A percentile compares a stretch with the other conserved stretches of the same genome.
Conservation (phyloP, 805 yeast genomes). For the Pichia gijzeniarum region DNA sequence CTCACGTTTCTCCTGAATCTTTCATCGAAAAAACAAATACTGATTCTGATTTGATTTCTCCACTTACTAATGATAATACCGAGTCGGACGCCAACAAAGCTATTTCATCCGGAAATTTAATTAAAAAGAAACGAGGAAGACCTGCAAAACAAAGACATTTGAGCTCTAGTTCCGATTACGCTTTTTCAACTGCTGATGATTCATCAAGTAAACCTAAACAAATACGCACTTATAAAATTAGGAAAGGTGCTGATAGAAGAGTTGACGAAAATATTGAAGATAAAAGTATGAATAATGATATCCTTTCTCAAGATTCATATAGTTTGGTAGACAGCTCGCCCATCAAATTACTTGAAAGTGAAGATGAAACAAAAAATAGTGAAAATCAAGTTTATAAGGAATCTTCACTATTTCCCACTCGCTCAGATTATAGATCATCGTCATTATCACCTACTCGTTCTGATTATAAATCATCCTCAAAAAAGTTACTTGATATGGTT, state of each 20-base stretch:
- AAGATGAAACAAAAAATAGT: background rate
- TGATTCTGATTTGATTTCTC: too few species aligned
- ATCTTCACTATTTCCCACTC: background rate
- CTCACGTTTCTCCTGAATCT: background rate
- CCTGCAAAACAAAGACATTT: background rate
- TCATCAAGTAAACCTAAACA: background rate
- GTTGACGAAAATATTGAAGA: background rate
- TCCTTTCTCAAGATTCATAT: slow-evolving; percentile 9
- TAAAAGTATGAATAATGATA: background rate
- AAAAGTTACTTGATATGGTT: background rate
- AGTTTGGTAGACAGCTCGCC: slow-evolving; percentile 1
- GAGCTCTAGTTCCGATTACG: background rate
- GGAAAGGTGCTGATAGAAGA: background rate
- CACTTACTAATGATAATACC: background rate
- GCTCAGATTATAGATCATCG: background rate
- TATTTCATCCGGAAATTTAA: background rate
- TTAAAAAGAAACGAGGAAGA: background rate
- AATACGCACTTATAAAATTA: background rate
- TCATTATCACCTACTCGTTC: background rate
- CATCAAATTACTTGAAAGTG: slow-evolving; percentile 4
- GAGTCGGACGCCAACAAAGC: background rate
- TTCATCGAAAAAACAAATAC: too few species aligned
- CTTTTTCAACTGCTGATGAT: background rate
- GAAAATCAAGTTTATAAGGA: background rate
- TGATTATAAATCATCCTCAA: background rate